phyloP scores from a whole-genome alignment of 2,329 filamentous ascomycete species.

The Aspergillus intermedius region DNA sequence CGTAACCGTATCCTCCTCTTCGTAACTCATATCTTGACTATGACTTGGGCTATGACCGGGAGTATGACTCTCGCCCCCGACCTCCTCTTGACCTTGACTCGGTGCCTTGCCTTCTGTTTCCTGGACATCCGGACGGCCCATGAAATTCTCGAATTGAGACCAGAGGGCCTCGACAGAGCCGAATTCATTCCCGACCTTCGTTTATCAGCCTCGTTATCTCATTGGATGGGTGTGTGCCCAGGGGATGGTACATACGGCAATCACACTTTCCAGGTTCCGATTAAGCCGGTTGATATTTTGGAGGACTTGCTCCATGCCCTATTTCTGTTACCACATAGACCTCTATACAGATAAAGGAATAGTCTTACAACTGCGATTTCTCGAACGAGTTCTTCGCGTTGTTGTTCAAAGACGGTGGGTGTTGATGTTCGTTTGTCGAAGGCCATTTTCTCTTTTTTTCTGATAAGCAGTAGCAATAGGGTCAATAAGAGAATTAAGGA shows the following conservation, averaged over 20 bases:
- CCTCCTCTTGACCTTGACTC: conserved; percentile 13
- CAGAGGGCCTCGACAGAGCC: conserved; percentile 93
- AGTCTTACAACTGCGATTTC: conserved; percentile 37
- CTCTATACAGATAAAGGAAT: background rate
- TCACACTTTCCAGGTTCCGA: conserved; percentile 82
- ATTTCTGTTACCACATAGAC: conserved; percentile 1
- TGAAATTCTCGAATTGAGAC: conserved; percentile 95
- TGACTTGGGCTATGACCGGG: background rate
- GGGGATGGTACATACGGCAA: conserved; percentile 57
- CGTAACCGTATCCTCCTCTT: background rate
- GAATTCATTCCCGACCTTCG: conserved; percentile 87
- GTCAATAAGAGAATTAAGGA: no score
- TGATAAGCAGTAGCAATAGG: no score
- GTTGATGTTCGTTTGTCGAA: conserved; percentile 7
- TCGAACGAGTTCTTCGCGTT: conserved; percentile 35
- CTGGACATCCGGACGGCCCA: conserved; percentile 61
- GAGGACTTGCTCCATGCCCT: conserved; percentile 79
- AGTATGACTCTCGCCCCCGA: background rate
- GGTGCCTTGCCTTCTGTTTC: conserved; percentile 3
- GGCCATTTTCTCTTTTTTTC: background rate
- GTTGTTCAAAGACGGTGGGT: conserved; percentile 37
- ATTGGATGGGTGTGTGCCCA: background rate
- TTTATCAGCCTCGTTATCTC: background rate
- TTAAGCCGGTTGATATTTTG: conserved; percentile 96
- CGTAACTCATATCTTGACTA: background rate